Evolutionary conservation across 495 filamentous ascomycete species (phyloP).

Genomic region (Lepraria neglecta): DNA sequence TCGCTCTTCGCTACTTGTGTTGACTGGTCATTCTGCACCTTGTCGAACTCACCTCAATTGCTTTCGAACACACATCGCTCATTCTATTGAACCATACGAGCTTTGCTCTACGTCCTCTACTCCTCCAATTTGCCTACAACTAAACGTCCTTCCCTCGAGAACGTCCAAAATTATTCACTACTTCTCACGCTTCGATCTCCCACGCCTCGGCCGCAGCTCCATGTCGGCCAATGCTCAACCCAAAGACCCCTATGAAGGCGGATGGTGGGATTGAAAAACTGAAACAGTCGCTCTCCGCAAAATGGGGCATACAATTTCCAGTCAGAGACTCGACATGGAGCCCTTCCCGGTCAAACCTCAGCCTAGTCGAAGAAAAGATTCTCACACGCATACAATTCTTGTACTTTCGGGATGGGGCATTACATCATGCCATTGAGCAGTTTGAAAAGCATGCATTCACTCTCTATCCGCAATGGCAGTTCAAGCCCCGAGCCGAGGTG

Average conservation of each 20-base stretch:
- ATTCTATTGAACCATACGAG: neutral
- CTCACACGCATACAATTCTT: slow-evolving; percentile 14
- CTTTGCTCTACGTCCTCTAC: neutral
- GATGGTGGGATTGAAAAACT: slow-evolving; percentile 24
- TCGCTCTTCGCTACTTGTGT: neutral
- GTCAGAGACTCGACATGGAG: slow-evolving; percentile 15
- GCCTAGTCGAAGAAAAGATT: slow-evolving; percentile 20
- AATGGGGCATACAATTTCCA: slow-evolving; percentile 24
- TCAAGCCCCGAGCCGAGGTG: slow-evolving; percentile 23
- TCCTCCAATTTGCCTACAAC: neutral
- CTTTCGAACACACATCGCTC: neutral
- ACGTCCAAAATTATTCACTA: no score
- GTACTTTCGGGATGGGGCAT: slow-evolving; percentile 18
- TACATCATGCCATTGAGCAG: slow-evolving; percentile 15
- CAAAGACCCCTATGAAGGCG: slow-evolving; percentile 23
- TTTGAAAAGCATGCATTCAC: slow-evolving; percentile 24
- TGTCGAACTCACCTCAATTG: neutral
- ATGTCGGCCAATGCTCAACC: slow-evolving; percentile 15
- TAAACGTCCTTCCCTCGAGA: neutral
- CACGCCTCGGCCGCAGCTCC: no score
- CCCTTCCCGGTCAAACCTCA: slow-evolving; percentile 14
- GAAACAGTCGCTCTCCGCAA: slow-evolving; percentile 18
- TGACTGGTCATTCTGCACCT: neutral
- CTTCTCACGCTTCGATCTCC: no score
- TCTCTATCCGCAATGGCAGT: slow-evolving; percentile 21